Percentiles rank a stretch among this genome's conserved stretches.
Conservation (phyloP, 2,329 filamentous ascomycete species). For the Ophioceras dolichostomum region DNA sequence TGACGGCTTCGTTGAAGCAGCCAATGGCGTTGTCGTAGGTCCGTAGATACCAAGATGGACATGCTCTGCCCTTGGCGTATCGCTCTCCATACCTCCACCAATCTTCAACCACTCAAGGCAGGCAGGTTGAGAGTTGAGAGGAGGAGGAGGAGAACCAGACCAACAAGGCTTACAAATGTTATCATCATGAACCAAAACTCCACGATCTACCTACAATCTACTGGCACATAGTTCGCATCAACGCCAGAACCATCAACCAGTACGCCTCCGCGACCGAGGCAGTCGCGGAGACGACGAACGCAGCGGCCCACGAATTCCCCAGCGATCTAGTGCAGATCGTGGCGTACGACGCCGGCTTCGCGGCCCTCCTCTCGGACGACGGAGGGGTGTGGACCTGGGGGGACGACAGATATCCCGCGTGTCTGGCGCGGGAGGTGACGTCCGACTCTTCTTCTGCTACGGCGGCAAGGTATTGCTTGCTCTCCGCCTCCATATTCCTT, state of each 20-base stretch:
- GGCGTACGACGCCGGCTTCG: constrained; percentile 37
- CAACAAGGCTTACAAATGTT: background rate
- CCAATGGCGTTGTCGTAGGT: constrained; percentile 19
- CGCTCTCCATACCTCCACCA: no score
- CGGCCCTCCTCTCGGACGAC: constrained; percentile 27
- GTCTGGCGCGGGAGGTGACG: constrained; percentile 38
- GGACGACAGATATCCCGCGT: constrained; percentile 43
- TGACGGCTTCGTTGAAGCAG: constrained; percentile 11
- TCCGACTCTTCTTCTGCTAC: no score
- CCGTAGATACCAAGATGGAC: no score
- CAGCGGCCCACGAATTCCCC: constrained; percentile 8
- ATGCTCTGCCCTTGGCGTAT: no score
- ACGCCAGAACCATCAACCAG: constrained; percentile 13
- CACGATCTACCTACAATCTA: no score
- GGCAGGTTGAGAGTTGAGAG: no score
- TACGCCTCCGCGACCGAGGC: constrained; percentile 10
- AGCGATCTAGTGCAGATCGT: constrained; percentile 24
- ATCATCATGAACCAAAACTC: no score
- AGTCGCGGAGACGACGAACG: constrained; percentile 1
- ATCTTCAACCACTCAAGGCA: no score
- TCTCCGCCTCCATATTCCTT: no score
- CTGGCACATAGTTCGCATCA: constrained; percentile 3
- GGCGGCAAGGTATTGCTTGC: no score
- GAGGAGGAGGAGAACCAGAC: background rate
- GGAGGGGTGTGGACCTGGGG: constrained; percentile 41